Evolutionary conservation across 148 eudicot species (phyloP).

Genomic region (Polygonum aviculare): DNA sequence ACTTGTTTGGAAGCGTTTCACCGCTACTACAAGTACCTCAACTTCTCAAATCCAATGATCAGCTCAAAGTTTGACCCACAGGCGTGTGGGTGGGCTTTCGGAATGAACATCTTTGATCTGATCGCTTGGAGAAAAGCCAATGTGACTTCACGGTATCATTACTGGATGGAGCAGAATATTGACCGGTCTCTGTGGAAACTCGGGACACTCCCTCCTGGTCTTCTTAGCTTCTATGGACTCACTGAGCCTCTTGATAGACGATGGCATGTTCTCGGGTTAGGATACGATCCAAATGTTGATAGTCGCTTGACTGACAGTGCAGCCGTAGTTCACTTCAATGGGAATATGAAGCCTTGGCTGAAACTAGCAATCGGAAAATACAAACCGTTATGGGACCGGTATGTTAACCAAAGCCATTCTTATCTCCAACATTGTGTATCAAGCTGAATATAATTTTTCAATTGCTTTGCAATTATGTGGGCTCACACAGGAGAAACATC

Average conservation of each 20-base stretch:
- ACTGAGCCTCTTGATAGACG: conserved; percentile 25
- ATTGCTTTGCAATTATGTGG: not conserved
- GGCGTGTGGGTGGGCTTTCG: conserved; percentile 26
- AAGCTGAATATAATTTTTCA: not conserved
- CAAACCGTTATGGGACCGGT: conserved; percentile 24
- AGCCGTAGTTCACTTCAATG: conserved; percentile 27
- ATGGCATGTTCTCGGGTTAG: conserved; percentile 32
- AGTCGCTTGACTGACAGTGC: conserved; percentile 15
- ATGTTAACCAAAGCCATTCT: conserved; percentile 19
- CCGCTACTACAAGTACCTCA: conserved; percentile 22
- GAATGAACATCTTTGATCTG: conserved; percentile 29
- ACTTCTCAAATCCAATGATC: conserved; percentile 22
- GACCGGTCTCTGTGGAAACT: conserved; percentile 31
- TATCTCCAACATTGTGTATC: conserved; percentile 15
- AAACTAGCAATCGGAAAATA: conserved; percentile 21
- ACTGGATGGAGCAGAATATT: conserved; percentile 27
- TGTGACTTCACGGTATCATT: conserved; percentile 25
- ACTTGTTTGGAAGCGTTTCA: conserved; percentile 23
- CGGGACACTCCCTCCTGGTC: conserved; percentile 29
- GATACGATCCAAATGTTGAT: conserved; percentile 17
- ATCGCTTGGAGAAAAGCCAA: conserved; percentile 27
- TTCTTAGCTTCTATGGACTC: conserved; percentile 27
- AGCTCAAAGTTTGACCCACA: conserved; percentile 22
- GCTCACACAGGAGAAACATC: not conserved
- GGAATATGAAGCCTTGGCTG: conserved; percentile 28